phyloP scores from a whole-genome alignment of 257 asterid genomes.

The Solanum pennellii region DNA sequence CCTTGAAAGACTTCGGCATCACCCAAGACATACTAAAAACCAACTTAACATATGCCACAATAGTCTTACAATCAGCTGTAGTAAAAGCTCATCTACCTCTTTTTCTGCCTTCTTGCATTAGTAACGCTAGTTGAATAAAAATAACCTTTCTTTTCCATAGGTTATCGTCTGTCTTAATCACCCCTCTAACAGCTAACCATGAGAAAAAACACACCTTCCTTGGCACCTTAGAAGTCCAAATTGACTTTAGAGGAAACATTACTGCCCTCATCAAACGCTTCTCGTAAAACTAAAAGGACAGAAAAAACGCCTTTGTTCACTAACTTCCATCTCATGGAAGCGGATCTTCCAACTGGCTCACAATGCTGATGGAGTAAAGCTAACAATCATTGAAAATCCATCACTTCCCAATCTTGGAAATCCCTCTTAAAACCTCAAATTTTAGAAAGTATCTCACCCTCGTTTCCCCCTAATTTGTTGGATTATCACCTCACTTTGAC shows the following conservation, averaged over 20 bases:
- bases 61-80: background rate
- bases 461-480: background rate
- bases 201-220: background rate
- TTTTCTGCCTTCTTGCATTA: background rate
- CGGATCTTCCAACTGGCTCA: background rate
- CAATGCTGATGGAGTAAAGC: background rate
- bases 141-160: background rate
- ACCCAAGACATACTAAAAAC: background rate
- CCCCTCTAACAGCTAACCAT: background rate
- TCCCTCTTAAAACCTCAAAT: background rate
- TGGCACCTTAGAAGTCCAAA: background rate
- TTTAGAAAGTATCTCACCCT: background rate
- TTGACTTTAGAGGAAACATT: background rate
- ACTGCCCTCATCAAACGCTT: background rate
- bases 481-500: background rate
- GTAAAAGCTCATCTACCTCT: background rate
- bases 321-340: background rate
- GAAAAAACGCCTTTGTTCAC: background rate
- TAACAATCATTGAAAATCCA: background rate
- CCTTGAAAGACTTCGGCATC: background rate
- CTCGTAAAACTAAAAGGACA: background rate
- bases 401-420: background rate
- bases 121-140: background rate
- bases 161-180: background rate
- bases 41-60: background rate